A percentile compares a stretch with the other conserved stretches of the same genome.
Evolutionary conservation across 306 rosid genomes (phyloP).

Genomic region (Ormosia semicastrata): DNA sequence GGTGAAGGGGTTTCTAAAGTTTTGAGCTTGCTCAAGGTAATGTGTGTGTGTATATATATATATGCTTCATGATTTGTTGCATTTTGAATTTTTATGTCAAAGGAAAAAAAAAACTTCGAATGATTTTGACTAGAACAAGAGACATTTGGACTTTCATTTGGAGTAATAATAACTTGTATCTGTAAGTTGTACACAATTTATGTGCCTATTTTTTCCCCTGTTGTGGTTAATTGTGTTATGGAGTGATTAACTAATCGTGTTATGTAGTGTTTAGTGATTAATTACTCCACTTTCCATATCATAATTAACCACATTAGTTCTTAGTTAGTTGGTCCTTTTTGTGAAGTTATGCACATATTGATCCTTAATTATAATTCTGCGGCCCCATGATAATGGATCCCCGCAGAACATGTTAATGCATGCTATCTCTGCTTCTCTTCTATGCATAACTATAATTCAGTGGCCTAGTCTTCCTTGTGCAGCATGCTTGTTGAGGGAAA

Average conservation of each 20-base stretch:
- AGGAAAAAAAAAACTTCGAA: neutral
- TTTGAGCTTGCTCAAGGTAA: constrained; percentile 79
- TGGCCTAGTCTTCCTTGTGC: neutral
- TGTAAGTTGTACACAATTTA: neutral
- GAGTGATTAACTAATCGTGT: neutral
- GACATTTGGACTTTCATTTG: neutral
- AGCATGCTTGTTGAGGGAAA: neutral
- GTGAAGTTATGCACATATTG: neutral
- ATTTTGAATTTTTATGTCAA: too few species aligned
- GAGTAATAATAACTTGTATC: too few species aligned
- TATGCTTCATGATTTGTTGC: neutral
- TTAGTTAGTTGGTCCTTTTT: neutral
- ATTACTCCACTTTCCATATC: neutral
- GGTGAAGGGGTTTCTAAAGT: constrained; percentile 70
- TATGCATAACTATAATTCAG: too few species aligned
- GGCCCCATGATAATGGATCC: neutral
- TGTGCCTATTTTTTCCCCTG: too few species aligned
- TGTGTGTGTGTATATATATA: neutral
- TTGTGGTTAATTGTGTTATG: neutral
- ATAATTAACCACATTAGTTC: neutral
- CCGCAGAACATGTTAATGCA: neutral
- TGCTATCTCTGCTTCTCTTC: neutral
- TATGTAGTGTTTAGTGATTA: neutral
- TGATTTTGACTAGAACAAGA: neutral
- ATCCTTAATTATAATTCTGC: neutral